Conservation (phyloP, 805 yeast genomes). For the Huiozyma sinensis region DNA sequence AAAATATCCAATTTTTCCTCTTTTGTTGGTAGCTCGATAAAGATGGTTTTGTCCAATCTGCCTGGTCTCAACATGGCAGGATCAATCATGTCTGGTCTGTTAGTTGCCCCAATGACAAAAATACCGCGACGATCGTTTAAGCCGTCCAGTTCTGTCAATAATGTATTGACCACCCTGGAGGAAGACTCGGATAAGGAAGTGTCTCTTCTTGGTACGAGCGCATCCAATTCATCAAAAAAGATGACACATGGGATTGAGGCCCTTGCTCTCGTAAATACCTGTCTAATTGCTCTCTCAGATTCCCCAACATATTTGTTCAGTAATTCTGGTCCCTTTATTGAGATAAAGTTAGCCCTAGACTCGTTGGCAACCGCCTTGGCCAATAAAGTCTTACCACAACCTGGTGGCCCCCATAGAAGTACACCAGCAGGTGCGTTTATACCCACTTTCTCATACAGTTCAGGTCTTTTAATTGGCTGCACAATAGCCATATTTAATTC, state of each 20-base stretch:
- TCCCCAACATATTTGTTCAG: conserved; percentile 95
- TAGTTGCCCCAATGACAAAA: conserved; percentile 92
- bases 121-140: conserved; percentile 86
- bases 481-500: conserved; percentile 96
- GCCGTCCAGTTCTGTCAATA: conserved; percentile 91
- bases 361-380: conserved; percentile 98
- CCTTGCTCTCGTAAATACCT: conserved; percentile 84
- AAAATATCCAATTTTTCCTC: conserved; percentile 75
- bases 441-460: conserved; percentile 79
- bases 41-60: conserved; percentile 83
- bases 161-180: conserved; percentile 87
- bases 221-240: conserved; percentile 93
- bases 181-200: conserved; percentile 79
- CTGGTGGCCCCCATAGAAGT: conserved; percentile 98
- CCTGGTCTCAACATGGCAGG: conserved; percentile 98
- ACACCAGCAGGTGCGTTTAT: conserved; percentile 96
- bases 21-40: conserved; percentile 77
- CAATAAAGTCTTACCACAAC: conserved; percentile 92
- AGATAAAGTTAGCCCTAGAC: conserved; percentile 89
- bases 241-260: conserved; percentile 90
- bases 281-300: conserved; percentile 86
- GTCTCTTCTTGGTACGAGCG: conserved; percentile 90
- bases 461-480: conserved; percentile 91
- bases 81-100: conserved; percentile 96
- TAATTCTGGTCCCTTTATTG: conserved; percentile 92